These are phyloP conservation scores for Phoenix roebelenii DNA, from an alignment of 176 grass and related monocot genomes.

Conservation along the genomic window DNA sequence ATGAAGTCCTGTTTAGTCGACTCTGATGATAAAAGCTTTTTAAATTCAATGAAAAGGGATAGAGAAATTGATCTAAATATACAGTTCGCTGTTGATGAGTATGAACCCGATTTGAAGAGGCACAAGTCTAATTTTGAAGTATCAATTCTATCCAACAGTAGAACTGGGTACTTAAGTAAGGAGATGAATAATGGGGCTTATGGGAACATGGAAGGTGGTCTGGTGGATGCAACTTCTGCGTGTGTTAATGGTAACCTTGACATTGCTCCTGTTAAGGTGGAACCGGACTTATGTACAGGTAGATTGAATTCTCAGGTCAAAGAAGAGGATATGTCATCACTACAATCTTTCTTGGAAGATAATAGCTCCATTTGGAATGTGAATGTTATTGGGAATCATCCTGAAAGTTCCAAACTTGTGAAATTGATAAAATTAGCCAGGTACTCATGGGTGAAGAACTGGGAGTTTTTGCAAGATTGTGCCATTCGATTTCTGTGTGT, in stretches of 20 bases:
- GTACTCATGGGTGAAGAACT: conserved; percentile 76
- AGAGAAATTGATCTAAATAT: conserved; percentile 78
- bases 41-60: conserved; percentile 34
- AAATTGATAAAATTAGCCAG: conserved; percentile 69
- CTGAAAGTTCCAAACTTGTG: conserved; percentile 52
- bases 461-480: conserved; percentile 97
- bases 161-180: conserved; percentile 18
- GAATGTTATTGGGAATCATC: conserved; percentile 35
- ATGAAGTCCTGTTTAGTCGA: conserved; percentile 29
- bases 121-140: conserved; percentile 31
- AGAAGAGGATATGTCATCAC: conserved; percentile 14
- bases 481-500: conserved; percentile 95
- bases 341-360: conserved; percentile 21
- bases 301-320: conserved; percentile 22
- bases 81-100: conserved; percentile 33
- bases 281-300: conserved; percentile 35
- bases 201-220: conserved; percentile 31
- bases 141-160: conserved; percentile 18
- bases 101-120: conserved; percentile 60
- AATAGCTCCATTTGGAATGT: conserved; percentile 15
- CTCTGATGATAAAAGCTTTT: conserved; percentile 51
- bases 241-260: conserved; percentile 26
- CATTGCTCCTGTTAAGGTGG: conserved; percentile 42
- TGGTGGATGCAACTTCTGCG: conserved; percentile 16
- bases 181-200: conserved; percentile 24